Evolutionary conservation across 441 rosid genomes (phyloP).

Genomic region (Gossypium lobatum): DNA sequence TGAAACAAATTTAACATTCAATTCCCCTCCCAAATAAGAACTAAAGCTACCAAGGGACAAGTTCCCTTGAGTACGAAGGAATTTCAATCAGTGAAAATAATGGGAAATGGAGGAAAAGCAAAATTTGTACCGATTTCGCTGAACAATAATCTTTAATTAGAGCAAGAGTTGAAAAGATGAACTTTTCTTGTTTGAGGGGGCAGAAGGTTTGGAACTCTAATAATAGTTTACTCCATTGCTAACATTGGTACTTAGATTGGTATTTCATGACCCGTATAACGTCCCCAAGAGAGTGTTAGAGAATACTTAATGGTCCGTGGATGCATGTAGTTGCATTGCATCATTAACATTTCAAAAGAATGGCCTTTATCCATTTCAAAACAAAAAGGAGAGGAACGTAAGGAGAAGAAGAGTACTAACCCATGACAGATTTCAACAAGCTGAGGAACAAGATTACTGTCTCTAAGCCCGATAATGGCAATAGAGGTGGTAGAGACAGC

Average conservation of each 20-base stretch:
- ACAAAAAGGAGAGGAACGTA: no score
- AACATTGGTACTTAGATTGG: not conserved
- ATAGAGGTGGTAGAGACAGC: constrained; percentile 84
- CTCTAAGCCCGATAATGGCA: constrained; percentile 65
- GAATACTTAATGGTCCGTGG: not conserved
- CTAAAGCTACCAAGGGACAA: not conserved
- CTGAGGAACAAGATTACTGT: constrained; percentile 83
- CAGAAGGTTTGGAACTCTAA: not conserved
- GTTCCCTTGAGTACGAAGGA: not conserved
- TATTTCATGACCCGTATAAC: not conserved
- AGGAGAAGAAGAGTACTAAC: constrained; percentile 33
- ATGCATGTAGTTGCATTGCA: not conserved
- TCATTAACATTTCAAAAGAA: not conserved
- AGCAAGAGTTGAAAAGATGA: not conserved
- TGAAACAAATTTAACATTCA: constrained; percentile 4
- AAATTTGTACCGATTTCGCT: not conserved
- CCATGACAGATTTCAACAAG: constrained; percentile 81
- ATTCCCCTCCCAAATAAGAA: not conserved
- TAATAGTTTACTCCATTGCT: not conserved
- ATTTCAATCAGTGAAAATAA: not conserved
- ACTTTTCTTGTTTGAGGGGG: not conserved
- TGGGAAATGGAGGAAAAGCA: not conserved
- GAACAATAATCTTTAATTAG: not conserved
- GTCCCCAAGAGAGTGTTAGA: not conserved
- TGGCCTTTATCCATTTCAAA: not conserved